These are phyloP conservation scores for Monosporascus sp. DNA, from an alignment of 2,329 filamentous ascomycete species.

Conservation along the genomic window DNA sequence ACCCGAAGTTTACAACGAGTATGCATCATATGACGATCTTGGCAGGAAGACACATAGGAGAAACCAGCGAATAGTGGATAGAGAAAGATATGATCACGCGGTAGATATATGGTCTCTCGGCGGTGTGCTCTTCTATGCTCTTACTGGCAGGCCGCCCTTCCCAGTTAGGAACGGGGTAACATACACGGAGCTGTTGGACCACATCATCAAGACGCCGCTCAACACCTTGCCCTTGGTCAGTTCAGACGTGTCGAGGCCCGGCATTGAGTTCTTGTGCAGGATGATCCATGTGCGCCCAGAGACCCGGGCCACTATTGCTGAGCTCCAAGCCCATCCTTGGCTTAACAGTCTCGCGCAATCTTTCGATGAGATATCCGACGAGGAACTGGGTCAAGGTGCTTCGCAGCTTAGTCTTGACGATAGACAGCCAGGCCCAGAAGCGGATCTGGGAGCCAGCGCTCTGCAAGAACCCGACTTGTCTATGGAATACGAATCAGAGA, in stretches of 20 bases:
- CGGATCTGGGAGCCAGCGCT: slow-evolving; percentile 21
- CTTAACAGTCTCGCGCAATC: slow-evolving; percentile 49
- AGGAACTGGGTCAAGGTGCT: slow-evolving; percentile 52
- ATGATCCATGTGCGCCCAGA: slow-evolving; percentile 81
- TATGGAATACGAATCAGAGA: slow-evolving; percentile 66
- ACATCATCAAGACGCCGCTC: slow-evolving; percentile 75
- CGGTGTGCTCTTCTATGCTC: slow-evolving; percentile 80
- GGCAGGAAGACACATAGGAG: slow-evolving; percentile 59
- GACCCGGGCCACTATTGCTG: slow-evolving; percentile 65
- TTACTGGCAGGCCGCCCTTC: slow-evolving; percentile 78
- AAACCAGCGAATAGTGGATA: slow-evolving; percentile 49
- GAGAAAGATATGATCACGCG: slow-evolving; percentile 76
- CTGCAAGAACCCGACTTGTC: slow-evolving; percentile 35
- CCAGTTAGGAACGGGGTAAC: slow-evolving; percentile 70
- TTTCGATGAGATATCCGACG: slow-evolving; percentile 58
- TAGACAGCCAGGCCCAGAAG: slow-evolving; percentile 22
- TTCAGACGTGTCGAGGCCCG: slow-evolving; percentile 55
- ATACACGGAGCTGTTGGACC: slow-evolving; percentile 74
- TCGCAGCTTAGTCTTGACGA: slow-evolving; percentile 62
- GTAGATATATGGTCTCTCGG: slow-evolving; percentile 97
- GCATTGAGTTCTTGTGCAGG: slow-evolving; percentile 67
- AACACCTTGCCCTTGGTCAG: slow-evolving; percentile 59
- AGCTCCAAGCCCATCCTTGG: slow-evolving; percentile 72
- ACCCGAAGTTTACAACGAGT: slow-evolving; percentile 87
- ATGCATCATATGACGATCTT: slow-evolving; percentile 62